phyloP scores from a whole-genome alignment of 2,329 filamentous ascomycete genomes.

The Aspergillus novoparasiticus region DNA sequence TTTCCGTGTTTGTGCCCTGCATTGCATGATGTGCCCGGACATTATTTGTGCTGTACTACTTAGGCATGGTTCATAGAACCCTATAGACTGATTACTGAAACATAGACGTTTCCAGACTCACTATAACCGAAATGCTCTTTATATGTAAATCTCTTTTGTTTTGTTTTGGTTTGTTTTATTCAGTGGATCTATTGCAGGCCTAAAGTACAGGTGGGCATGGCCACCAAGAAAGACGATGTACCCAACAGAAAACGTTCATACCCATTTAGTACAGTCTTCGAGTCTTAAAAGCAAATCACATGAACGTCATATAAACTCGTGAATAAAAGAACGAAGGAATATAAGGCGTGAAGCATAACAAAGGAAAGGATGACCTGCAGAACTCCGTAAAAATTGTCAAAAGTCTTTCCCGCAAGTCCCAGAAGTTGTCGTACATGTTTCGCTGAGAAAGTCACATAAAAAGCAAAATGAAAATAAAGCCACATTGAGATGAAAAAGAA shows the following conservation, averaged over 20 bases:
- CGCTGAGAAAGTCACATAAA: slow-evolving; percentile 6
- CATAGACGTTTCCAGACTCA: not conserved
- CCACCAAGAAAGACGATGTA: slow-evolving; percentile 11
- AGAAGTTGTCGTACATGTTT: slow-evolving; percentile 21
- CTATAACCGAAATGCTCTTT: not conserved
- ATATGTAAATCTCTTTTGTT: not conserved
- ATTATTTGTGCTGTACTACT: not conserved
- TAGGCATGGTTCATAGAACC: not conserved
- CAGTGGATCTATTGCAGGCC: slow-evolving; percentile 15
- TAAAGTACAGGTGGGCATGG: slow-evolving; percentile 15
- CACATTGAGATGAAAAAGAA: slow-evolving; percentile 9
- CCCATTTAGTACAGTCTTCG: slow-evolving; percentile 15
- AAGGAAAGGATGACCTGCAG: slow-evolving; percentile 26
- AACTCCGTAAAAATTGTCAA: slow-evolving; percentile 15
- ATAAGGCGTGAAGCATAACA: slow-evolving; percentile 14
- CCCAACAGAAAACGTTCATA: slow-evolving; percentile 9
- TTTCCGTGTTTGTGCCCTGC: not conserved
- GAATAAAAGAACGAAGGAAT: slow-evolving; percentile 12
- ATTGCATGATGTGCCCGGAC: not conserved
- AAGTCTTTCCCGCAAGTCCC: slow-evolving; percentile 18
- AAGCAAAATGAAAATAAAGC: slow-evolving; percentile 9
- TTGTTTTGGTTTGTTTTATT: slow-evolving; percentile 3
- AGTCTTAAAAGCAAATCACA: slow-evolving; percentile 20
- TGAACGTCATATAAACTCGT: slow-evolving; percentile 15
- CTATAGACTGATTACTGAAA: not conserved